Base-by-base conservation (phyloP, 768 basidiomycete species). In the Auricularia auricula-judae region DNA sequence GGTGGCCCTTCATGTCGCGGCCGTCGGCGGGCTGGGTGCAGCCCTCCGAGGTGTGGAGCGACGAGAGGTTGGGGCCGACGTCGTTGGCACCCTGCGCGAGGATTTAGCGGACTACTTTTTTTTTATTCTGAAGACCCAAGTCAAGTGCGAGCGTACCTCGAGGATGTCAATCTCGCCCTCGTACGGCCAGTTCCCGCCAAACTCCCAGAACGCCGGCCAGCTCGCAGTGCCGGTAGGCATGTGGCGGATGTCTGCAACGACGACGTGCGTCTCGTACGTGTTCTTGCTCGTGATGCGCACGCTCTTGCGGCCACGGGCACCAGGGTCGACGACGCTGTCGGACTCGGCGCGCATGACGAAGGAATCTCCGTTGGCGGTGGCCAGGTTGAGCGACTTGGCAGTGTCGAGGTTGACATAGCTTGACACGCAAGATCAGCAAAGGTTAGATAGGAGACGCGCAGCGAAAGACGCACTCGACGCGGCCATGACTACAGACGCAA, bases 91-190 rank as follows among this genome's bases (percentile, higher is more conserved):
- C 63, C 43, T 63, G 34, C 11, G 2, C 29, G 29, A 29, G 29
- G 29, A 29, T 29, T 29, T 29, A 29, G 29, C 29, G 29, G 29
- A 29, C 29, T 29, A 3, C 2, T 29, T 29, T 2, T 29, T 29
- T 29, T 29, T 29, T 29, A 29, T 29, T 29, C 29, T 29, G 29
- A 29, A 29, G 29, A 29, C 29, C 29, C 29, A 29, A 29, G 29
- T 29, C 29, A 29, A 29, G 29, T 29, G 29, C 29, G 29, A 29
- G 2, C 29, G 42, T 4, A 60, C 36, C 36, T 72, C 72, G 29
- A 72, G 54, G 66, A 71, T 73, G 61, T 39, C 36, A 29, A 42
- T 34, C 42, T 68, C 66, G 29, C 66, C 59, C 47, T 66, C 66
- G 18, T 68, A 47, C 21, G 68, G 67, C 67, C 66, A 70, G 14